phyloP scores from a whole-genome alignment of 2,329 filamentous ascomycete genomes.

The Penicillium fuscoglaucum region DNA sequence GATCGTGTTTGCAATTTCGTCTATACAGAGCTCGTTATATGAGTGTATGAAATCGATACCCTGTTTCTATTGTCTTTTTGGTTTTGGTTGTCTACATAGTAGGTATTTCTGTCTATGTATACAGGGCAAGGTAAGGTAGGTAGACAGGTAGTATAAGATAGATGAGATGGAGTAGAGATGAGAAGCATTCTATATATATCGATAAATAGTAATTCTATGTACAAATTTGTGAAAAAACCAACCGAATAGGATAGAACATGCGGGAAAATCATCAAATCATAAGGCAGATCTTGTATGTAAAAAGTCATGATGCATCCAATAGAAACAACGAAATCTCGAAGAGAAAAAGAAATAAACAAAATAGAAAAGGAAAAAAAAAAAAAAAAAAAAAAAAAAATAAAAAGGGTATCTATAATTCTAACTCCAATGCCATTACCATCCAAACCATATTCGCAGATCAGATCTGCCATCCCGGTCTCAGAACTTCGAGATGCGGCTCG shows the following conservation, averaged over 20 bases:
- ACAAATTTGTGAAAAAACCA: constrained; percentile 13
- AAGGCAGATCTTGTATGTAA: constrained; percentile 14
- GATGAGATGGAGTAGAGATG: background rate
- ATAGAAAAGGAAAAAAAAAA: constrained; percentile 18
- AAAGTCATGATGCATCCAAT: constrained; percentile 19
- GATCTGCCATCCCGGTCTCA: constrained; percentile 10
- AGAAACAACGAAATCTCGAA: constrained; percentile 6
- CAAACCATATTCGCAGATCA: constrained; percentile 4
- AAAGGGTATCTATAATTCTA: constrained; percentile 40
- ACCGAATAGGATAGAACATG: constrained; percentile 6
- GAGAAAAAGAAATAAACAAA: constrained; percentile 8
- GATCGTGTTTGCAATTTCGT: background rate
- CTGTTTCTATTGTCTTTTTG: constrained; percentile 13
- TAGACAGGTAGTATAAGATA: background rate
- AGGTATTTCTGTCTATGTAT: background rate
- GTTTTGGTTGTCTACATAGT: background rate
- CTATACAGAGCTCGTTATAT: constrained; percentile 9
- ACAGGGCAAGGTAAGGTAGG: background rate
- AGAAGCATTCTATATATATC: constrained; percentile 11
- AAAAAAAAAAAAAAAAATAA: constrained; percentile 7
- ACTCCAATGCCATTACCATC: constrained; percentile 25
- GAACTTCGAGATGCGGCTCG: constrained; percentile 31
- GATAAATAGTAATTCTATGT: constrained; percentile 14
- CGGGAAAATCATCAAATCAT: constrained; percentile 28
- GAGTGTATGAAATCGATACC: constrained; percentile 29